Evolutionary conservation across 2,329 filamentous ascomycete genomes (phyloP), one percentile per base, ranked within the genome.

Genomic region (Colletotrichum sp.): DNA sequence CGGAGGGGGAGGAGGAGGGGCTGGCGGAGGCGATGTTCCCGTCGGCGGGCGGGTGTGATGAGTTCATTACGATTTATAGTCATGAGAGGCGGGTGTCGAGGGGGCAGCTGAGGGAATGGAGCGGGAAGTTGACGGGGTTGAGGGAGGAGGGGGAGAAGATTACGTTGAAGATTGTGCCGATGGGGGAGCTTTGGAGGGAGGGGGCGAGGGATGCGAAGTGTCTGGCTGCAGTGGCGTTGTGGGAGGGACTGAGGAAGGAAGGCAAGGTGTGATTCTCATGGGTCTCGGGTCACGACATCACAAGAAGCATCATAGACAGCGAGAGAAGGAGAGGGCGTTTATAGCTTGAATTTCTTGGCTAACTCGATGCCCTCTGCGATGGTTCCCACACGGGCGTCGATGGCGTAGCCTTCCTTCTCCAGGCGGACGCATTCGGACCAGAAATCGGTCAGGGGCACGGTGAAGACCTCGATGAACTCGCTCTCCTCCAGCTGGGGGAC

Each of bases 391-490:
- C 94, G 88, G 8, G 94, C 94, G 83, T 97, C 95, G 78, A 97
- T 94, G 2, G 93, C 94, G 83, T 91, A 96, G 0, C 95, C 95
- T 78, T 95, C 87, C 3, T 86, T 85, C 81, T 96, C 94, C 2
- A 96, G 86, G 78, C 83, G 89, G 82, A 91, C 91, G 81, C 93
- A 93, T 81, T 94, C 92, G 0, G 88, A 88, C 86, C 93, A 95
- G 52, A 96, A 83, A 16, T 89, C 86, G 25, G 84, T 86, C 59
- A 96, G 81, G 8, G 92, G 93, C 9, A 95, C 88, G 11, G 90
- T 91, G 80, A 96, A 96, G 39, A 93, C 93, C 82, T 96, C 94
- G 80, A 96, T 96, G 81, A 96, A 96, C 84, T 96, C 94, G 77
- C 92, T 93, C 30, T 96, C 94, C 82, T 96, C 94, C 8, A 96